Percentiles rank a stretch among this genome's conserved stretches.
These are phyloP conservation scores for Solanum ahanhuiri DNA, from an alignment of 257 asterid species.

Conservation along the genomic window DNA sequence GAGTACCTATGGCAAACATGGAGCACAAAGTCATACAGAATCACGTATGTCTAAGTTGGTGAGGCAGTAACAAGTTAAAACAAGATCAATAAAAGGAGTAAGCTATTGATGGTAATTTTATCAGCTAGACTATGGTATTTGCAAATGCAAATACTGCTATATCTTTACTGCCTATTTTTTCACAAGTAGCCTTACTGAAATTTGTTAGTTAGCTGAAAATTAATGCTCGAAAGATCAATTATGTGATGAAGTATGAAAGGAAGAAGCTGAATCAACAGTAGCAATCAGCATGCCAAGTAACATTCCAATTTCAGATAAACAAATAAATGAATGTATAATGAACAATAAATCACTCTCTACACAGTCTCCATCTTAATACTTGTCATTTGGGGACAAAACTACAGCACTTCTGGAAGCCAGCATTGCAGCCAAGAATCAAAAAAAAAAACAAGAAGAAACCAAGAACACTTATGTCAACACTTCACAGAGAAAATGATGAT, in stretches of 20 bases:
- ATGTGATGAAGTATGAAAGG: neutral
- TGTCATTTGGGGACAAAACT: neutral
- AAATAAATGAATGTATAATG: neutral
- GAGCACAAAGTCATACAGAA: neutral
- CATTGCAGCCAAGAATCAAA: neutral
- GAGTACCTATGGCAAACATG: constrained; percentile 31
- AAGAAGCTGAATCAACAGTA: neutral
- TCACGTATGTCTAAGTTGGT: neutral
- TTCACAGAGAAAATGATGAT: neutral
- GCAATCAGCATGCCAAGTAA: neutral
- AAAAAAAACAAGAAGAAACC: neutral
- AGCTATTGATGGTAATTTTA: neutral
- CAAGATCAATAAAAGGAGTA: neutral
- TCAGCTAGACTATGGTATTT: neutral
- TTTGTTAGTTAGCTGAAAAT: neutral
- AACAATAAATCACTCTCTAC: neutral
- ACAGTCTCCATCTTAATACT: neutral
- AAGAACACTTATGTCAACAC: neutral
- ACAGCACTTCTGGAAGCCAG: neutral
- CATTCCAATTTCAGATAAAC: neutral
- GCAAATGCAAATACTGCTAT: neutral
- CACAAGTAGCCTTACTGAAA: neutral
- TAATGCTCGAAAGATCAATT: neutral
- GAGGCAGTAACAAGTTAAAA: neutral
- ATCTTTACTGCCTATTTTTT: neutral